Evolutionary conservation across 1,139 yeast genomes (phyloP), one percentile per base, ranked within the genome.

Genomic region (Insectozyma bohioensis): DNA sequence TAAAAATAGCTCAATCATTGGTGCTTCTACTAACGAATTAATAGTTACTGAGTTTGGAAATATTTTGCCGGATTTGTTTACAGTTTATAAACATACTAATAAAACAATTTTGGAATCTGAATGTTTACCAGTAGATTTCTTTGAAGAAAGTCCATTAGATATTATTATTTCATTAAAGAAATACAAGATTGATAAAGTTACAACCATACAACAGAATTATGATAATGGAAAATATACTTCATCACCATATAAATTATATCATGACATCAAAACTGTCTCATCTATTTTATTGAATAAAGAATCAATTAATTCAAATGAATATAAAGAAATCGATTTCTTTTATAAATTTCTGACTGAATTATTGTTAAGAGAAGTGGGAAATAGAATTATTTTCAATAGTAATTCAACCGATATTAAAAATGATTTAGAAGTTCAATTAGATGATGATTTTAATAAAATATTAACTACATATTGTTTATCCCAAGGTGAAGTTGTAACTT

Each of bases 291-390:
- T 84, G 14, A 63, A 65, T 22, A 58, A 65, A 31, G 61, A 67
- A 36, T 68, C 72, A 15, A 68, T 80, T 20, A 88, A 87, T 2
- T 63, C 80, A n/a, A 51, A 61, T 14, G 58, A 58, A 10, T 88
- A 88, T 52, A 61, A 60, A 13, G 67, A 72, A 43, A 63, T 83
- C 26, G 92, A 85, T 54, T 72, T 72, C 36, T 82, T 84, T 48
- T 87, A 78, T 62, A 80, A 77, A 51, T 79, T 81, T 46, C 60
- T 85, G 3, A 72, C 81, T 1, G 95, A 86, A 46, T 57, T 86
- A 34, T 57, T 88, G 23, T 57, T 87, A 34, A 75, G 95, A 48
- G 97, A 88, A 54, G 70, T 80, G 14, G 68, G 72, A 20, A 71
- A 82, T 11, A 36, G 49, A 14, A 43, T 72, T 17, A 41, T 52